Conservation (phyloP, 768 basidiomycete species). For the Lactarius pseudohatsudake region DNA sequence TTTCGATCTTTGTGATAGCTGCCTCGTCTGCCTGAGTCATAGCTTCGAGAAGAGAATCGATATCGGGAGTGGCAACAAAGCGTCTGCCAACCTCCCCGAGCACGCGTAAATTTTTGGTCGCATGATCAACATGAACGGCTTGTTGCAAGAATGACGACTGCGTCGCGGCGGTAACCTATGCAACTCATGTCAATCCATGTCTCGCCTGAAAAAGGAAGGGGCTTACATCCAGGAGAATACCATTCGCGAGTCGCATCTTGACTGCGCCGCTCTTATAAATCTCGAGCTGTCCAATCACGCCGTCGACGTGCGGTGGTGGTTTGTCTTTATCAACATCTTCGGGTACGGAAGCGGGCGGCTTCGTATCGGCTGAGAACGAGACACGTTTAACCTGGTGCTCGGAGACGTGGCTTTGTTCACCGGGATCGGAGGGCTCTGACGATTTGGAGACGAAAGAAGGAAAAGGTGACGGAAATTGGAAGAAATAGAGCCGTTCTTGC, state of each 20-base stretch:
- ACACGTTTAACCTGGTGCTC: slow-evolving; percentile 48
- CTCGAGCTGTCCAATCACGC: slow-evolving; percentile 80
- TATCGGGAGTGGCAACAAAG: slow-evolving; percentile 81
- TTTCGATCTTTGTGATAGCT: slow-evolving; percentile 36
- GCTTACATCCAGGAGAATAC: slow-evolving; percentile 80
- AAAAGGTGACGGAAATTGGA: slow-evolving; percentile 88
- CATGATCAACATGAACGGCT: slow-evolving; percentile 68
- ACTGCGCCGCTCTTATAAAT: slow-evolving; percentile 82
- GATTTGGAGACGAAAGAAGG: slow-evolving; percentile 59
- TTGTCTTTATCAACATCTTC: slow-evolving; percentile 32
- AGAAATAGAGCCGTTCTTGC: slow-evolving; percentile 77
- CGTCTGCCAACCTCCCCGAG: slow-evolving; percentile 87
- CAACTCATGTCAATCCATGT: neutral
- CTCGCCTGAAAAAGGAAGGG: slow-evolving; percentile 15
- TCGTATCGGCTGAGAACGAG: slow-evolving; percentile 63
- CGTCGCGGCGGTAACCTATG: slow-evolving; percentile 76
- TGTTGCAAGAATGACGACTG: slow-evolving; percentile 89
- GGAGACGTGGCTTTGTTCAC: slow-evolving; percentile 25
- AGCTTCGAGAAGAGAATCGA: slow-evolving; percentile 68
- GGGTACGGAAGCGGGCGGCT: slow-evolving; percentile 42
- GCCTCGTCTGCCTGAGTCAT: slow-evolving; percentile 55
- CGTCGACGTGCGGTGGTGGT: slow-evolving; percentile 49
- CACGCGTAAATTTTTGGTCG: slow-evolving; percentile 59
- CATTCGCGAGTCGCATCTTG: slow-evolving; percentile 81
- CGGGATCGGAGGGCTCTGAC: slow-evolving; percentile 33